These are phyloP conservation scores for Boletus sp. DNA, from an alignment of 768 basidiomycete species.

Conservation along the genomic window DNA sequence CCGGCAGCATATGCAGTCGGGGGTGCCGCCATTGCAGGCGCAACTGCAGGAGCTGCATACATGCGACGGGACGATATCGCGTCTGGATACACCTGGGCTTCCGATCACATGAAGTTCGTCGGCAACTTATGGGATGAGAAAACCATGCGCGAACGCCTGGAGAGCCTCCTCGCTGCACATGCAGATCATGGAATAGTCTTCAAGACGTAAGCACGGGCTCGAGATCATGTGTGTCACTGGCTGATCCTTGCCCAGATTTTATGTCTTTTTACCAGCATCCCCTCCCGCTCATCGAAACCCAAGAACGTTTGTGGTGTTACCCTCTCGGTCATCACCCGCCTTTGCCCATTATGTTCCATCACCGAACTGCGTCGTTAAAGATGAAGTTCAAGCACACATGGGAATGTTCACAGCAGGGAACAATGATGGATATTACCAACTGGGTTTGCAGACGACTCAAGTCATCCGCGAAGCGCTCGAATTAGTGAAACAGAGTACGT, in stretches of 20 bases:
- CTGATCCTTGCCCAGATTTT: conserved; percentile 53
- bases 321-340: conserved; percentile 45
- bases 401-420: conserved; percentile 80
- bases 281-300: conserved; percentile 52
- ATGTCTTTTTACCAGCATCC: conserved; percentile 69
- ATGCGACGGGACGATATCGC: conserved; percentile 75
- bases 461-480: conserved; percentile 57
- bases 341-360: conserved; percentile 58
- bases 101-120: conserved; percentile 88
- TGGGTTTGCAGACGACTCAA: conserved; percentile 67
- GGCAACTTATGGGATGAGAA: conserved; percentile 81
- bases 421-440: conserved; percentile 88
- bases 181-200: conserved; percentile 64
- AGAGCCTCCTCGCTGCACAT: conserved; percentile 58
- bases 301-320: conserved; percentile 79
- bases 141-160: conserved; percentile 56
- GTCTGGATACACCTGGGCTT: conserved; percentile 68
- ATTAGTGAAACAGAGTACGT: background rate
- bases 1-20: conserved; percentile 69
- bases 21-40: conserved; percentile 73
- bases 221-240: background rate
- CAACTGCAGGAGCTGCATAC: conserved; percentile 82
- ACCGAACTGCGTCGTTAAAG: conserved; percentile 61
- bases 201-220: conserved; percentile 53
- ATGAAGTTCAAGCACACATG: conserved; percentile 83